Evolutionary conservation across 1,139 yeast species (phyloP), one percentile per base, ranked within the genome.

Genomic region (Candida albicans): DNA sequence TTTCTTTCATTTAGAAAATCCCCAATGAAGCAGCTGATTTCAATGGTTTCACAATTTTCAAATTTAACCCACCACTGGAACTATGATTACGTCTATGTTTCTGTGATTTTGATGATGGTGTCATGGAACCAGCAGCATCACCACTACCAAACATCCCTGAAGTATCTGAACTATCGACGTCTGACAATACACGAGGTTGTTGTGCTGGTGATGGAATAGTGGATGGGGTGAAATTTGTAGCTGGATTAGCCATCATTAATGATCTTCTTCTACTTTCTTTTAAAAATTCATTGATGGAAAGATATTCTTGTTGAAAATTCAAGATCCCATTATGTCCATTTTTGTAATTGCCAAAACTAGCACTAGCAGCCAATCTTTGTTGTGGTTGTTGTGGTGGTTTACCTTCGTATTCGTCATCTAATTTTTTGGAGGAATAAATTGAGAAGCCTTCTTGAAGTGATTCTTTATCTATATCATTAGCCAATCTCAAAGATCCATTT

Each of bases 31-130:
- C 85, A 1, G 87, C 87, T 12, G 36, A 30, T 41, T 86, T 68
- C 47, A 84, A 58, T 1, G 93, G 91, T 59, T 82, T 83, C 34
- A 85, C 81, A 18, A 84, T 84, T 47, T 82, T 66, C 45, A 80
- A 61, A 56, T 79, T 78, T 43, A 81, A 64, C 0, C 84, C 84
- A 18, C 68, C 53, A 39, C n/a, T n/a, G n/a, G 37, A 37, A 22
- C 31, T 25, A 15, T 27, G 14, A 31, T 27, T 5, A 18, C 10
- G 13, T 18, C 27, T 18, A 27, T 13, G 15, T 33, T 35, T 30
- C 4, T 30, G 28, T 12, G 30, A 22, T 25, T 24, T 38, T 25
- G 32, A 25, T 30, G 9, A 29, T 18, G 34, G 13, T 18, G 39
- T 33, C 11, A n/a, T 38, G 18, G 13, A 18, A 9, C 14, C 22